Evolutionary conservation across 768 basidiomycete genomes (phyloP), one percentile per base, ranked within the genome.

Genomic region (Leucosporidium scottii): DNA sequence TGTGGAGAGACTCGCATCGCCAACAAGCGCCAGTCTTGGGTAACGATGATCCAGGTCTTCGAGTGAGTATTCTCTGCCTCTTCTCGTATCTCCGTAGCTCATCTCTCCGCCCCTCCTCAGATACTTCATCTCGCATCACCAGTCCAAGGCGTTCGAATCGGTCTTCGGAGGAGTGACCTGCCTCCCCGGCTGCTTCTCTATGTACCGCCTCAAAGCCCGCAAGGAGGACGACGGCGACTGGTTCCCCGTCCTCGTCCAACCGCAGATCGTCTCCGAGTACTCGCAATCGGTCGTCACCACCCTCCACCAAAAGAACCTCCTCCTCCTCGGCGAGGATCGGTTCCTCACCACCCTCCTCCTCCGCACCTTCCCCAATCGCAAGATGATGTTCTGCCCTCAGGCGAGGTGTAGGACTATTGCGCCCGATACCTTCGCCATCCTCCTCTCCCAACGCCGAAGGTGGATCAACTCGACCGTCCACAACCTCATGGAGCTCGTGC

Each of bases 381-480:
- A 99, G 81, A 99, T 98, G 91, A 92, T 97, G 87, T 99, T 98
- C 80, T 83, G 96, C 64, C 94, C 94, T 0, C 93, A 98, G 79
- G 96, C 96, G 18, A 84, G 85, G 73, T 99, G 96, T 77, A 83
- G 93, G 68, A 99, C 96, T 30, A 85, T 99, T 75, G 96, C 91
- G 27, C 96, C 96, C 9, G 94, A 99, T 77, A 92, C 92, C 0
- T 98, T 99, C 80, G 81, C 84, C 30, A 84, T 98, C 31, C 84
- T 99, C 55, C 85, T 99, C 25, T 98, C 96, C 1, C 96, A 99
- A 77, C 91, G 96, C 39, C 87, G 96, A 25, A 87, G 96, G 65
- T 99, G 96, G 96, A 98, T 99, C 81, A 98, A 98, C 79, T 97
- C 94, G 21, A 98, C 96, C 0, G 90, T 99, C 60, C 96, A 98